A percentile compares a stretch with the other conserved stretches of the same genome.
Conservation (phyloP, 305 asterid genomes). For the Striga hermonthica region DNA sequence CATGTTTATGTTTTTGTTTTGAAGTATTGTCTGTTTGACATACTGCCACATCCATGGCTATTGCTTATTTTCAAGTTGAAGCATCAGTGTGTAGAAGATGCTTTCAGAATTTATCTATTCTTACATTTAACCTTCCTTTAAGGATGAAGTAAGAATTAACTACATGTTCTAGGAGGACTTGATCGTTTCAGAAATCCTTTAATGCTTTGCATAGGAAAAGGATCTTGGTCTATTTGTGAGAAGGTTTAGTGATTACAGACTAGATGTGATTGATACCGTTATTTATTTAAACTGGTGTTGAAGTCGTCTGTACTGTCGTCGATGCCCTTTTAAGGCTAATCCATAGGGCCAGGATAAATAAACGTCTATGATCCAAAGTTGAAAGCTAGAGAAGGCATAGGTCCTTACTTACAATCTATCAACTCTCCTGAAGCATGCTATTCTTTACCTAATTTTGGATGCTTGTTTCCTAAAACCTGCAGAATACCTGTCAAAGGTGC, state of each 20-base stretch:
- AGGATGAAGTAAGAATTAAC: not conserved
- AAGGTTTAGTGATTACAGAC: not conserved
- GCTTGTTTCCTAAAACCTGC: too few species aligned
- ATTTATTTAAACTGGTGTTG: not conserved
- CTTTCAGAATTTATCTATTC: not conserved
- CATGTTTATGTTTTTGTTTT: not conserved
- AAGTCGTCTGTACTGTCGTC: not conserved
- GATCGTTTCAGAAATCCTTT: not conserved
- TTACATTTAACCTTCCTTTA: not conserved
- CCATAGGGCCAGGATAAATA: too few species aligned
- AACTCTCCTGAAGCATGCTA: too few species aligned
- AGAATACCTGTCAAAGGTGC: too few species aligned
- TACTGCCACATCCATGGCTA: slow-evolving; percentile 1
- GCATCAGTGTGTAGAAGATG: not conserved
- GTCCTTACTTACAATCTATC: not conserved
- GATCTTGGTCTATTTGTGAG: not conserved
- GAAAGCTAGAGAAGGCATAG: not conserved
- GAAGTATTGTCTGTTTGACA: not conserved
- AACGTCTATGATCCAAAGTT: too few species aligned
- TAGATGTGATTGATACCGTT: not conserved
- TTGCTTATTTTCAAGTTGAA: not conserved
- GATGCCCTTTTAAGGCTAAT: too few species aligned
- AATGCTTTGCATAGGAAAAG: not conserved
- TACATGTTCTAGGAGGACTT: not conserved
- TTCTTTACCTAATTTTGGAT: too few species aligned